These are phyloP conservation scores for Fraxinus floribunda DNA, from an alignment of 305 asterid genomes.

Conservation along the genomic window DNA sequence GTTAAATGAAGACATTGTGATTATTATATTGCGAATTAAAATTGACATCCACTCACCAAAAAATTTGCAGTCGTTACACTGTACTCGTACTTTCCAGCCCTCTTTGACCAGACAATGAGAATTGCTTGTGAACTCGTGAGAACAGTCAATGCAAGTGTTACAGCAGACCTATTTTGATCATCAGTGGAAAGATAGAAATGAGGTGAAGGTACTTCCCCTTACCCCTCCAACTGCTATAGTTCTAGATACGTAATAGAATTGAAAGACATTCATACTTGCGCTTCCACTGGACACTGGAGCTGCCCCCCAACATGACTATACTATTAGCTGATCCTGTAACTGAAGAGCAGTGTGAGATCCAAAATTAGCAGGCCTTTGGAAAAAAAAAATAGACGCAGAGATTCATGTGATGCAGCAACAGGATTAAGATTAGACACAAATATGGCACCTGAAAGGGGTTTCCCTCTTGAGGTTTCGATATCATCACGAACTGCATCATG, in stretches of 20 bases:
- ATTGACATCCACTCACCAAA: conserved; percentile 62
- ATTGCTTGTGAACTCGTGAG: conserved; percentile 98
- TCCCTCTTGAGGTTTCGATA: conserved; percentile 53
- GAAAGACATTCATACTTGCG: conserved; percentile 56
- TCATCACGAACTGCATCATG: conserved; percentile 46
- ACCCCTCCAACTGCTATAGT: neutral
- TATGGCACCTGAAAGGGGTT: conserved; percentile 54
- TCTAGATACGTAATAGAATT: conserved; percentile 11
- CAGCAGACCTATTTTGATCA: conserved; percentile 57
- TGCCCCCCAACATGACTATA: conserved; percentile 40
- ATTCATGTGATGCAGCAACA: neutral
- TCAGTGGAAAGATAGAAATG: neutral
- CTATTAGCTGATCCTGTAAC: conserved; percentile 45
- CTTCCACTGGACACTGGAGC: conserved; percentile 72
- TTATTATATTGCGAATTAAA: conserved; percentile 8
- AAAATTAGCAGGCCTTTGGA: conserved; percentile 7
- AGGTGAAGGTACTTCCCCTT: neutral
- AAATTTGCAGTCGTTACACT: conserved; percentile 98
- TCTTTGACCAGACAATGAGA: conserved; percentile 98
- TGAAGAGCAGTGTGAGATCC: conserved; percentile 23
- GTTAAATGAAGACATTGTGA: conserved; percentile 8
- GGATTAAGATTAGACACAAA: neutral
- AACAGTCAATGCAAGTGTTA: conserved; percentile 75
- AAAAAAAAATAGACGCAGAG: neutral
- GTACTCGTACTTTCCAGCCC: conserved; percentile 97